Percentiles rank a stretch among this genome's conserved stretches.
Evolutionary conservation across 2,329 filamentous ascomycete genomes (phyloP).

Genomic region (Cladosporium sp.): DNA sequence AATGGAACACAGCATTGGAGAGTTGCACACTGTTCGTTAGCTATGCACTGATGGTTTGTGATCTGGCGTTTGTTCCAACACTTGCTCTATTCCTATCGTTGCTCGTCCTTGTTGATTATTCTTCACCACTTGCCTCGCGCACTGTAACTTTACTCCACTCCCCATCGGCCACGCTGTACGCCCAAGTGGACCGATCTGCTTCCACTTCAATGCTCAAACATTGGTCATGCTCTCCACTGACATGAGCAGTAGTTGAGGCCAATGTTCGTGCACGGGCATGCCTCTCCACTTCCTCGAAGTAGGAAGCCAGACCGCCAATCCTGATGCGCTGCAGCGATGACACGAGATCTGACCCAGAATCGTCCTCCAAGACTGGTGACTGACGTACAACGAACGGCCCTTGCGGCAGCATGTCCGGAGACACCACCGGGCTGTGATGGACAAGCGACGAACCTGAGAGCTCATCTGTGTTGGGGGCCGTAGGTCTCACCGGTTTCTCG

Average conservation of each 20-base stretch:
- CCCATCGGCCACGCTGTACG: background rate
- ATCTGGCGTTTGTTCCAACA: background rate
- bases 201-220: background rate
- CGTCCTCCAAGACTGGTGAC: background rate
- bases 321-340: conserved; percentile 6
- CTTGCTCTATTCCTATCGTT: background rate
- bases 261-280: background rate
- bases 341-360: background rate
- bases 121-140: background rate
- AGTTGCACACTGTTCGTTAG: background rate
- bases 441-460: background rate
- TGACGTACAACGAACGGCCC: background rate
- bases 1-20: conserved; percentile 7
- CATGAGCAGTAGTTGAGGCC: background rate
- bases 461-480: background rate
- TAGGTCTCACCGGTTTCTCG: background rate
- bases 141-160: background rate
- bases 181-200: background rate
- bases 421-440: background rate
- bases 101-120: background rate
- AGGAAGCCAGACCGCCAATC: background rate
- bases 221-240: background rate
- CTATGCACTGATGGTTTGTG: background rate
- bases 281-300: background rate
- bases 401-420: background rate